phyloP scores from a whole-genome alignment of 495 filamentous ascomycete species.

The Penicillium subrubescens region DNA sequence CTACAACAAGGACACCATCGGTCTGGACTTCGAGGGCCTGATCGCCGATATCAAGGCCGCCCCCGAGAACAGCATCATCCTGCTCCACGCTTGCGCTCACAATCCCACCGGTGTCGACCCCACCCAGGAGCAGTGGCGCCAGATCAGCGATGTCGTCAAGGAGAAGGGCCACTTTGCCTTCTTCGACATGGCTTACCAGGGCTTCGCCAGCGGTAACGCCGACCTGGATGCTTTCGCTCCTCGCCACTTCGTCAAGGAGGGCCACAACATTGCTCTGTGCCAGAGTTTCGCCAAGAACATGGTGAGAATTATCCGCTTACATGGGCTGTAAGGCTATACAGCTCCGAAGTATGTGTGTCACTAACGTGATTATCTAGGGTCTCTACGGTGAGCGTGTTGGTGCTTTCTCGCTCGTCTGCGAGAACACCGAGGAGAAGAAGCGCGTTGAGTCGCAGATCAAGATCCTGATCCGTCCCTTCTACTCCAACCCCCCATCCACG shows the following conservation, averaged over 20 bases:
- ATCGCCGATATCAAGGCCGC: conserved; percentile 87
- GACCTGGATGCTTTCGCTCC: conserved; percentile 91
- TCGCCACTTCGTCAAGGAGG: conserved; percentile 87
- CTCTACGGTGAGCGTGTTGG: conserved; percentile 98
- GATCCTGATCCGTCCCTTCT: conserved; percentile 94
- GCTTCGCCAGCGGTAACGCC: conserved; percentile 91
- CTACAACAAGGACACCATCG: conserved; percentile 98
- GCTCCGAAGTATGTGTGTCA: not conserved
- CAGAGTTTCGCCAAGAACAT: conserved; percentile 99
- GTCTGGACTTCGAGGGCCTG: conserved; percentile 95
- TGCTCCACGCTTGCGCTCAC: conserved; percentile 97
- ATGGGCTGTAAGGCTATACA: not conserved
- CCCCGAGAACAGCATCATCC: conserved; percentile 81
- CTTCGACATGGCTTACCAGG: conserved; percentile 99
- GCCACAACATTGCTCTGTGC: conserved; percentile 83
- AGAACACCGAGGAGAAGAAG: conserved; percentile 86
- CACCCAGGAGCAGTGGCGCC: conserved; percentile 86
- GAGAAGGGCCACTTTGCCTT: conserved; percentile 88
- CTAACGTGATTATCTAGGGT: conserved; percentile 52
- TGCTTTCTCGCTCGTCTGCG: conserved; percentile 90
- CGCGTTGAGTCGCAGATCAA: conserved; percentile 97
- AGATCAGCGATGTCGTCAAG: conserved; percentile 90
- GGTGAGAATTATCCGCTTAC: conserved; percentile 49
- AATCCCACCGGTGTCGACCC: conserved; percentile 98
- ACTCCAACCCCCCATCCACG: conserved; percentile 99